Percentiles rank a stretch among this genome's conserved stretches.
These are phyloP conservation scores for Trametes villosa DNA, from an alignment of 768 basidiomycete genomes.

Conservation along the genomic window DNA sequence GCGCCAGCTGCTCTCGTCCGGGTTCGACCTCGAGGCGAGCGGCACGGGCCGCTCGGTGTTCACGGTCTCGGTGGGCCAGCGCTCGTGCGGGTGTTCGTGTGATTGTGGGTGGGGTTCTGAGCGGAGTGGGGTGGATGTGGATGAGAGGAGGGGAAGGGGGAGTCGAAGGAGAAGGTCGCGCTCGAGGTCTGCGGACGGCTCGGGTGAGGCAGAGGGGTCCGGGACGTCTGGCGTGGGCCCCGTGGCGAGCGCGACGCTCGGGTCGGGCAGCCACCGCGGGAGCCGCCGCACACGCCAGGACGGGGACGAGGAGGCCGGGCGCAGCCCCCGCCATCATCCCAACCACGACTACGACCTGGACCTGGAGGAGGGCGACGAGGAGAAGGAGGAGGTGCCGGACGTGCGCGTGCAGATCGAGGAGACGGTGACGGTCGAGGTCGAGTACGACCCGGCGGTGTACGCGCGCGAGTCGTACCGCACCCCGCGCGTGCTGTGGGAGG, in stretches of 20 bases:
- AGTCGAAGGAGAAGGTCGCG: not conserved
- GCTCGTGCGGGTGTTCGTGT: not conserved
- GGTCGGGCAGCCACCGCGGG: not conserved
- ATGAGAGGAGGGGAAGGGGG: not conserved
- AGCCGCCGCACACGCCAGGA: not conserved
- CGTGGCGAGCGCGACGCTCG: conserved; percentile 1
- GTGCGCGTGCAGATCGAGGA: conserved; percentile 31
- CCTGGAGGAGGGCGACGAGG: conserved; percentile 12
- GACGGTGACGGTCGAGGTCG: conserved; percentile 26
- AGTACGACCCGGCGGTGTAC: conserved; percentile 21
- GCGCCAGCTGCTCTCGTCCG: not conserved
- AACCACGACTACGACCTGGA: conserved; percentile 4
- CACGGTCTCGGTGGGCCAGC: not conserved
- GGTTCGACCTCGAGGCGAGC: conserved; percentile 8
- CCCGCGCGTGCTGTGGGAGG: conserved; percentile 22
- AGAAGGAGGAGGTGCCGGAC: conserved; percentile 11
- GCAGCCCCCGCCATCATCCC: not conserved
- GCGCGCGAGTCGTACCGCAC: conserved; percentile 26
- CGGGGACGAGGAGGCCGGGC: not conserved
- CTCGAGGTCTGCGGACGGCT: not conserved
- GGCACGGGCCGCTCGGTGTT: not conserved
- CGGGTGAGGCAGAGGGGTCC: not conserved
- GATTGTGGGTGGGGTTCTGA: not conserved
- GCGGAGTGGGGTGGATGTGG: not conserved
- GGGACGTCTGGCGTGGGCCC: conserved; percentile 1